These are phyloP conservation scores for Calcarisporium arbuscula DNA, from an alignment of 2,329 filamentous ascomycete genomes.

Conservation along the genomic window DNA sequence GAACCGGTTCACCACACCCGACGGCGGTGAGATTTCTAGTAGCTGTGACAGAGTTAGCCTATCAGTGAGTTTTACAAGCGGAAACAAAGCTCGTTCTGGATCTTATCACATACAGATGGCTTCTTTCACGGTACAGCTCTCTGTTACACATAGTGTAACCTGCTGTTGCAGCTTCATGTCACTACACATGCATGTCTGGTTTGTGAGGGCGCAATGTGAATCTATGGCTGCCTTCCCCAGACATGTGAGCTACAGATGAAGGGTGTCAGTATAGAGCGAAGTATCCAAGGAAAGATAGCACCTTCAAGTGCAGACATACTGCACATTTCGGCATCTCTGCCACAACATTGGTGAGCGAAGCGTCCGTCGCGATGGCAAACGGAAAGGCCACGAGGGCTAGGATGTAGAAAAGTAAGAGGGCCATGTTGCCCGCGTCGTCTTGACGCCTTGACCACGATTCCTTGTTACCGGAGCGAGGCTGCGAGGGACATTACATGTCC, in stretches of 20 bases:
- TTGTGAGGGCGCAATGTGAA: conserved; percentile 19
- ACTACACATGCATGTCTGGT: conserved; percentile 26
- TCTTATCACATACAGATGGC: conserved; percentile 20
- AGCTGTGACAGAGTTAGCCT: conserved; percentile 7
- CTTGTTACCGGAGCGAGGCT: too few species aligned
- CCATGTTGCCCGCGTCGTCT: too few species aligned
- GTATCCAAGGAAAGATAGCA: too few species aligned
- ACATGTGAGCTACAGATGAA: conserved; percentile 18
- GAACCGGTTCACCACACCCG: conserved; percentile 14
- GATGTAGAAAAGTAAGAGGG: too few species aligned
- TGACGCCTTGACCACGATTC: too few species aligned
- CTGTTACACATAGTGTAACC: conserved; percentile 20
- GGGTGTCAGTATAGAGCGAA: too few species aligned
- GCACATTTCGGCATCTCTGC: conserved; percentile 23
- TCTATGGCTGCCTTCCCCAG: conserved; percentile 15
- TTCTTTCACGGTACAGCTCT: conserved; percentile 23
- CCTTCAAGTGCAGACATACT: conserved; percentile 14
- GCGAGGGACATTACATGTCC: too few species aligned
- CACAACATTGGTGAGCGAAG: too few species aligned
- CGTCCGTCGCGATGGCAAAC: too few species aligned
- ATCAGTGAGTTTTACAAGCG: background rate
- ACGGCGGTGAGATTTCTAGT: conserved; percentile 18
- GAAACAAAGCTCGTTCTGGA: background rate
- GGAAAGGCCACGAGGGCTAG: too few species aligned
- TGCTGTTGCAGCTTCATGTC: conserved; percentile 17